Evolutionary conservation across 495 filamentous ascomycete species (phyloP).

Genomic region (Penicillium salamii): DNA sequence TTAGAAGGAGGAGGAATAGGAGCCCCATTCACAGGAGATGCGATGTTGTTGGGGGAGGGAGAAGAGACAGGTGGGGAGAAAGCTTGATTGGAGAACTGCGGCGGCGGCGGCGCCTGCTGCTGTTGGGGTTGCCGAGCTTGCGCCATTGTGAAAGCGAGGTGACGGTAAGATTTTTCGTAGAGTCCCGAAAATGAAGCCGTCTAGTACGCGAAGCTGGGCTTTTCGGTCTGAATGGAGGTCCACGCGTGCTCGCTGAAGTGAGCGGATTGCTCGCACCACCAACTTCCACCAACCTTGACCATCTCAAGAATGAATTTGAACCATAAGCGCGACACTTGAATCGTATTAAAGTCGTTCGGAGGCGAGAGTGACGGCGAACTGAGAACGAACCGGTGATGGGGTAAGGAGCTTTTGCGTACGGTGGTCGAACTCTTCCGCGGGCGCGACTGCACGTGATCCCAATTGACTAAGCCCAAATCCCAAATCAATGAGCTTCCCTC

Average conservation of each 20-base stretch:
- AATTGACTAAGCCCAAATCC: slow-evolving; percentile 10
- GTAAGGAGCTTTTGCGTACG: slow-evolving; percentile 20
- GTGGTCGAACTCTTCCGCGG: slow-evolving; percentile 29
- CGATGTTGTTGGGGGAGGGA: slow-evolving; percentile 41
- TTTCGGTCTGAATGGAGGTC: slow-evolving; percentile 29
- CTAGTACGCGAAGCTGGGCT: slow-evolving; percentile 17
- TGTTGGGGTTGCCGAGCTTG: slow-evolving; percentile 51
- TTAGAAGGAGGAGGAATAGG: slow-evolving; percentile 55
- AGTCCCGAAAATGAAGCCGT: slow-evolving; percentile 1
- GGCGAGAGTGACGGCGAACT: slow-evolving; percentile 7
- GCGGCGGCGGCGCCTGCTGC: slow-evolving; percentile 32
- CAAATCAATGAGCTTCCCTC: slow-evolving; percentile 4
- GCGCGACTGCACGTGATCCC: slow-evolving; percentile 22
- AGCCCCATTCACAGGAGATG: slow-evolving; percentile 41
- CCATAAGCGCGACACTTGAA: slow-evolving; percentile 22
- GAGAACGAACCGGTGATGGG: slow-evolving; percentile 5
- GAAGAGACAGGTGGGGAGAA: slow-evolving; percentile 56
- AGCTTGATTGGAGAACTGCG: slow-evolving; percentile 45
- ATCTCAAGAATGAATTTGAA: slow-evolving; percentile 36
- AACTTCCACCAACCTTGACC: slow-evolving; percentile 40
- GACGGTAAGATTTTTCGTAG: background rate
- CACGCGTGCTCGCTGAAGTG: slow-evolving; percentile 37
- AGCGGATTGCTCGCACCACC: slow-evolving; percentile 46
- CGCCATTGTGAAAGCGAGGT: slow-evolving; percentile 51
- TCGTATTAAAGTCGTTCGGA: background rate